These are phyloP conservation scores for Sordaria brevicollis DNA, from an alignment of 495 filamentous ascomycete species.

Conservation along the genomic window DNA sequence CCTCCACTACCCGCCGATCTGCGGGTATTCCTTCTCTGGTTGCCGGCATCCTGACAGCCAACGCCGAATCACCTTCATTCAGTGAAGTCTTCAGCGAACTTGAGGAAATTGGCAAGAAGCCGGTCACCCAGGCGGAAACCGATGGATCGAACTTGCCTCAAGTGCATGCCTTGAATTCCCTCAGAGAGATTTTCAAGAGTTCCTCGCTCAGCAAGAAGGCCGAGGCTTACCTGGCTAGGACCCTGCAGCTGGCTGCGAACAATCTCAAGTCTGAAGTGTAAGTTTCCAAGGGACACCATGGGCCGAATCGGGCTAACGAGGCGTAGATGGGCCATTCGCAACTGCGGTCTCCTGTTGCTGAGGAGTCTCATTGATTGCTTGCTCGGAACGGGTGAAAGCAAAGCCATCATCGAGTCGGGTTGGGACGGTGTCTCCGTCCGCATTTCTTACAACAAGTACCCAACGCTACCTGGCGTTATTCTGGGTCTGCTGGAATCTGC, in stretches of 20 bases:
- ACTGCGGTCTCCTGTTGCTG: conserved; percentile 84
- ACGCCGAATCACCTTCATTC: conserved; percentile 37
- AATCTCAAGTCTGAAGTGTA: conserved; percentile 55
- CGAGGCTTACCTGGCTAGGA: conserved; percentile 59
- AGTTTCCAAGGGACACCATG: conserved; percentile 23
- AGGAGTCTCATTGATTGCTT: conserved; percentile 70
- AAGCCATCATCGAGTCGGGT: conserved; percentile 36
- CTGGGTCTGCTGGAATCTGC: conserved; percentile 49
- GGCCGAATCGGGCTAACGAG: not conserved
- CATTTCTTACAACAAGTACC: conserved; percentile 61
- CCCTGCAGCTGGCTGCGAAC: conserved; percentile 61
- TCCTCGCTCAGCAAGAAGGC: conserved; percentile 53
- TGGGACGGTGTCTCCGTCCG: conserved; percentile 40
- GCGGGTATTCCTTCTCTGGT: conserved; percentile 84
- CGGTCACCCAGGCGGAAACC: conserved; percentile 37
- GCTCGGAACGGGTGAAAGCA: conserved; percentile 53
- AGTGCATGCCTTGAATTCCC: conserved; percentile 86
- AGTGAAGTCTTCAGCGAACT: conserved; percentile 40
- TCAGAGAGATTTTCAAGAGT: conserved; percentile 79
- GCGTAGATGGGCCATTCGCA: conserved; percentile 78
- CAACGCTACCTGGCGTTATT: conserved; percentile 56
- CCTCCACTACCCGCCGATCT: conserved; percentile 79
- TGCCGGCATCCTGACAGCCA: conserved; percentile 59
- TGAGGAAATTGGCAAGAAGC: conserved; percentile 43
- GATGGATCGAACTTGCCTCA: conserved; percentile 67